phyloP scores from a whole-genome alignment of 2,329 filamentous ascomycete genomes.

The Trichoderma aggressivum region DNA sequence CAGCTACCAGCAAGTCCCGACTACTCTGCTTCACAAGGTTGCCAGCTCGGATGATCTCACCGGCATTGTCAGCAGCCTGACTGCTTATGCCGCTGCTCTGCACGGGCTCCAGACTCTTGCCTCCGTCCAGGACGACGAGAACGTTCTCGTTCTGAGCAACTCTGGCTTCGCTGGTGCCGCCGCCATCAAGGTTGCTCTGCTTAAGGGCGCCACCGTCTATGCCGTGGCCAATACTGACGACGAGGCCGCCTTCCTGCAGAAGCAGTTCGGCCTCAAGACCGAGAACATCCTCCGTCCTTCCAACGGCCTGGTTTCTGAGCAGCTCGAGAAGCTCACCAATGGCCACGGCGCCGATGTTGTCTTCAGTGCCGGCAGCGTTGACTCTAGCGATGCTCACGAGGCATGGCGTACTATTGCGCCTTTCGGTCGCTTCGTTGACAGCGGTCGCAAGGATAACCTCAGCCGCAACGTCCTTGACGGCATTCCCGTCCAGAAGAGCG shows the following conservation, averaged over 20 bases:
- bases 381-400: background rate
- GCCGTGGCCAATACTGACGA: conserved; percentile 30
- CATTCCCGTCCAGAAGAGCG: conserved; percentile 25
- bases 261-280: conserved; percentile 28
- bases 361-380: background rate
- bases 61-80: conserved; percentile 25
- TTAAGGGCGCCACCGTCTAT: conserved; percentile 28
- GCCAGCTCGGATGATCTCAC: conserved; percentile 25
- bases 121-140: background rate
- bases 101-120: conserved; percentile 21
- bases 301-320: conserved; percentile 28
- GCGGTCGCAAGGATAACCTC: conserved; percentile 22
- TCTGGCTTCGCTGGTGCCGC: conserved; percentile 31
- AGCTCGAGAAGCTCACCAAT: conserved; percentile 27
- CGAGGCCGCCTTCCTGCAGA: conserved; percentile 29
- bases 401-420: background rate
- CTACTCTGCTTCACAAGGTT: conserved; percentile 12
- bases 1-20: conserved; percentile 26
- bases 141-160: conserved; percentile 32
- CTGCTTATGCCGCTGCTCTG: conserved; percentile 18
- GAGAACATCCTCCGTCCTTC: conserved; percentile 34
- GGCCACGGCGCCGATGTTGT: conserved; percentile 28
- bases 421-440: background rate
- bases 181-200: conserved; percentile 28
- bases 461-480: conserved; percentile 24